A percentile compares a stretch with the other conserved stretches of the same genome.
Conservation (phyloP, 2,329 filamentous ascomycete genomes). For the Diaporthe citrichinensis region DNA sequence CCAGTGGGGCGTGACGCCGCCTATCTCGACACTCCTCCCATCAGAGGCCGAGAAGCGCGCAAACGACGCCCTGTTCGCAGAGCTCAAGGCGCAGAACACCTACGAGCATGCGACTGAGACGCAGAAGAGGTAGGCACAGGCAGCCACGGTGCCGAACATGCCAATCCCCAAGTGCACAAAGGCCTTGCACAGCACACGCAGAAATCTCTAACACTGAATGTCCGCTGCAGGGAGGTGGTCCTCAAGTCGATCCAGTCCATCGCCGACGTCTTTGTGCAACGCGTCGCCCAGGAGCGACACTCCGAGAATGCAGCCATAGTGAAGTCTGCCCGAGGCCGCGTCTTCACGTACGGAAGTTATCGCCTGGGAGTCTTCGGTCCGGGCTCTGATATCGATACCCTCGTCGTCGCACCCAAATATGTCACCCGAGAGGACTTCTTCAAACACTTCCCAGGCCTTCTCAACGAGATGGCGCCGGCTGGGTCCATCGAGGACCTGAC, state of each 20-base stretch:
- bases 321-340: slow-evolving; percentile 88
- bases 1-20: slow-evolving; percentile 79
- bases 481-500: slow-evolving; percentile 89
- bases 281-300: slow-evolving; percentile 81
- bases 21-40: slow-evolving; percentile 84
- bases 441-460: slow-evolving; percentile 83
- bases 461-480: slow-evolving; percentile 81
- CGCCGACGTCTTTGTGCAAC: slow-evolving; percentile 87
- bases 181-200: neutral
- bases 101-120: slow-evolving; percentile 90
- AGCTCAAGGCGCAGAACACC: slow-evolving; percentile 90
- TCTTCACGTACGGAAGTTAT: slow-evolving; percentile 97
- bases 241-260: slow-evolving; percentile 84
- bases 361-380: slow-evolving; percentile 94
- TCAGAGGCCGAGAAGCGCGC: slow-evolving; percentile 82
- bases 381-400: slow-evolving; percentile 97
- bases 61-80: slow-evolving; percentile 84
- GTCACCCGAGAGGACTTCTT: slow-evolving; percentile 94
- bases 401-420: slow-evolving; percentile 92
- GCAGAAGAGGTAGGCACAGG: slow-evolving; percentile 76
- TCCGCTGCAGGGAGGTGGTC: slow-evolving; percentile 72
- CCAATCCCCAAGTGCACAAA: slow-evolving; percentile 10
- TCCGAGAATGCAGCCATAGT: slow-evolving; percentile 81
- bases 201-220: neutral
- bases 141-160: neutral